Evolutionary conservation across 2,329 filamentous ascomycete genomes (phyloP), one percentile per base, ranked within the genome.

Genomic region (Shiraia bambusicola): DNA sequence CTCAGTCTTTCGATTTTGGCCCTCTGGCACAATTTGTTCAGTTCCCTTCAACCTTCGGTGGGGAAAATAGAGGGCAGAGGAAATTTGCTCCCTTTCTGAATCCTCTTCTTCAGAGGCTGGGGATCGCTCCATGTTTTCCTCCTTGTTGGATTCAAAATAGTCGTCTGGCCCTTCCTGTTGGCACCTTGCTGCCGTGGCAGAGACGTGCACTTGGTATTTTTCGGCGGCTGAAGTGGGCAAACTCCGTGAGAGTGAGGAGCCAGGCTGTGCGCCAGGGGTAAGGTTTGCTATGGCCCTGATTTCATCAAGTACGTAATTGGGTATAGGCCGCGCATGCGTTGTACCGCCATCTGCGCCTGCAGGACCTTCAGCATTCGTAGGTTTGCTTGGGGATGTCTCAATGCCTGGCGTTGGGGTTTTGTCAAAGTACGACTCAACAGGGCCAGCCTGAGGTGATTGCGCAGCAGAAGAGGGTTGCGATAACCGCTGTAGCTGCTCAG

Each of bases 31-130:
- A 28, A 46, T 45, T 34, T 69, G 67, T 30, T 75, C 71, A 8
- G 70, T 60, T 19, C 69, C 51, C 40, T 63, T 68, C 32, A 77
- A 63, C 45, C 78, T 76, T 56, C 88, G 83, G 71, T 92, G 88
- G 29, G 88, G 88, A 34, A 90, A 76, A 63, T 93, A 93, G 28
- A 90, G 77, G 16, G 88, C 88, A 24, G 87, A 92, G n/a, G 86
- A 89, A 49, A 93, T 90, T 67, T 92, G 88, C 66, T 93, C 88
- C 63, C 87, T 83, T 43, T 87, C 85, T 11, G 86, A 90, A 25
- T 81, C 78, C n/a, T 59, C 56, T 34, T 79, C 78, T 25, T 77
- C 77, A n/a, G 65, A 67, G 16, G 49, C 53, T 24, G 55, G 59
- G 10, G 63, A 61, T 13, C 33, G 58, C 17, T 59, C 58, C 42